phyloP scores from a whole-genome alignment of 352 stramenopile genomes.

The Globisporangium mamillatum region DNA sequence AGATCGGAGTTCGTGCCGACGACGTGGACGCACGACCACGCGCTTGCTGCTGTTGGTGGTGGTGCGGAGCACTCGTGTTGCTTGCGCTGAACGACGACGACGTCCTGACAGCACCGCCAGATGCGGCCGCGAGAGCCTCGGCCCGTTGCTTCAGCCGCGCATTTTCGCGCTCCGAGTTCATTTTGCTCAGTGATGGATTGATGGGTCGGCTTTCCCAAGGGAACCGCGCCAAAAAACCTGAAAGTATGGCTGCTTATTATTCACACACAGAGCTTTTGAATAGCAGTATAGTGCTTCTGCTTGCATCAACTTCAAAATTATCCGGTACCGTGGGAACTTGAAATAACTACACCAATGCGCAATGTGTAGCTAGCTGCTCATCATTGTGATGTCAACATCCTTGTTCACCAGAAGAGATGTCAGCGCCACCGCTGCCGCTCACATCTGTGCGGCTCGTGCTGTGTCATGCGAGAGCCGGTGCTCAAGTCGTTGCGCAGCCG shows the following conservation, averaged over 20 bases:
- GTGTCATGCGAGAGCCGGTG: too few relatives aligned
- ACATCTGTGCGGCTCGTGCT: not conserved
- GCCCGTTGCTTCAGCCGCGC: conserved; percentile 8
- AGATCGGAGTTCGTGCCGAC: conserved; percentile 1
- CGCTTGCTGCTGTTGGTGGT: not conserved
- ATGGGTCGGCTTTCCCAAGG: not conserved
- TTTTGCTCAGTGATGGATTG: not conserved
- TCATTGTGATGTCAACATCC: too few relatives aligned
- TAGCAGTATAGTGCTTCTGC: not conserved
- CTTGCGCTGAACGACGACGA: not conserved
- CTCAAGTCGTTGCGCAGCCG: too few relatives aligned
- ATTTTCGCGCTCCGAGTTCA: conserved; percentile 12
- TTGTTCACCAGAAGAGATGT: not conserved
- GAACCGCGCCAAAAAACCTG: not conserved
- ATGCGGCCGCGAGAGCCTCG: not conserved
- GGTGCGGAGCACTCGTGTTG: not conserved
- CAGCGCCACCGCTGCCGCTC: not conserved
- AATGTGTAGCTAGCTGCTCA: too few relatives aligned
- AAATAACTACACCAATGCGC: too few relatives aligned
- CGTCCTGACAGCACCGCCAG: not conserved
- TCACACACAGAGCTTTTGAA: not conserved
- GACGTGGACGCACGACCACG: not conserved
- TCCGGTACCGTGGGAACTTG: too few relatives aligned
- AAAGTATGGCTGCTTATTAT: not conserved
- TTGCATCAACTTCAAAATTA: not conserved